phyloP scores from a whole-genome alignment of 2,329 filamentous ascomycete genomes.

The Periconia digitata region DNA sequence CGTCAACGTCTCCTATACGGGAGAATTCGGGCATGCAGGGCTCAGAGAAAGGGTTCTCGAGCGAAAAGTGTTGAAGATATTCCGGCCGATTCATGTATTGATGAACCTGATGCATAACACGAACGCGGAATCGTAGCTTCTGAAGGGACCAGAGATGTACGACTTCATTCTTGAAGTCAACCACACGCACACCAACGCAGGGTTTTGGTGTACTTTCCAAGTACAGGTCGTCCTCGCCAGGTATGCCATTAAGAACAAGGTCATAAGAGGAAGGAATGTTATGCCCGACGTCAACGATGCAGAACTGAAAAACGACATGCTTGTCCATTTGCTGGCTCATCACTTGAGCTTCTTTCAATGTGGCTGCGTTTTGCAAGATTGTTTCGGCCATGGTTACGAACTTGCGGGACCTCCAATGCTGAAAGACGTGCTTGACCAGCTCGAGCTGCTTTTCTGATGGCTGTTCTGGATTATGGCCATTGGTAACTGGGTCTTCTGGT shows the following conservation, averaged over 20 bases:
- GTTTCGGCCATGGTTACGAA: slow-evolving; percentile 94
- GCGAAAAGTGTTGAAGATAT: slow-evolving; percentile 87
- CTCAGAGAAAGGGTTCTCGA: slow-evolving; percentile 92
- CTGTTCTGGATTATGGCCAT: slow-evolving; percentile 34
- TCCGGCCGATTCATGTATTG: slow-evolving; percentile 96
- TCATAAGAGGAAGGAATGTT: slow-evolving; percentile 92
- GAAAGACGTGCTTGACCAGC: slow-evolving; percentile 66
- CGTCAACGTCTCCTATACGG: slow-evolving; percentile 87
- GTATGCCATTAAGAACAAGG: slow-evolving; percentile 88
- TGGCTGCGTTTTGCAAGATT: slow-evolving; percentile 82
- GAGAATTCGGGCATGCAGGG: slow-evolving; percentile 90
- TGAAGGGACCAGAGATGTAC: slow-evolving; percentile 93
- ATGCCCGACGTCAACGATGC: slow-evolving; percentile 85
- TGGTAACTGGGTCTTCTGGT: slow-evolving; percentile 49
- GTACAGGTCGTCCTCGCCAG: slow-evolving; percentile 79
- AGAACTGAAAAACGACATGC: slow-evolving; percentile 91
- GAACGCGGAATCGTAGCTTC: slow-evolving; percentile 83
- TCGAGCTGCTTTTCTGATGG: slow-evolving; percentile 71
- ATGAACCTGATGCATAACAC: slow-evolving; percentile 94
- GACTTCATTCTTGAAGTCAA: slow-evolving; percentile 84
- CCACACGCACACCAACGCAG: slow-evolving; percentile 84
- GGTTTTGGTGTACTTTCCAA: slow-evolving; percentile 83
- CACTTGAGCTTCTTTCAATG: slow-evolving; percentile 92
- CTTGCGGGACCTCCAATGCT: slow-evolving; percentile 79
- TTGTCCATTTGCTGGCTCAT: slow-evolving; percentile 98